Conservation (phyloP, 176 grass and related monocot species). For the Canna indica region DNA sequence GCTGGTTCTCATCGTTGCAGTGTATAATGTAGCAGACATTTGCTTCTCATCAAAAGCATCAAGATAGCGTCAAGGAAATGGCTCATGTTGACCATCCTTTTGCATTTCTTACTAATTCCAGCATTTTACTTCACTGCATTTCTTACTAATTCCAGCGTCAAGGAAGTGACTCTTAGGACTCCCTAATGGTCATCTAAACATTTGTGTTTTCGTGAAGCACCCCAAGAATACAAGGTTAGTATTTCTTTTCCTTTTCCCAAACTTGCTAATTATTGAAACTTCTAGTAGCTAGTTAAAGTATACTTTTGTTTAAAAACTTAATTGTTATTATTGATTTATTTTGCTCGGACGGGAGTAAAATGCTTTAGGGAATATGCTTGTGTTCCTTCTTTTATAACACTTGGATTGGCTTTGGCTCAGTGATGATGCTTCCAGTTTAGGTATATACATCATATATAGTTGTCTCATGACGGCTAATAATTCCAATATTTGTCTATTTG, state of each 20-base stretch:
- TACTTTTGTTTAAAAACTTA: slow-evolving; percentile 3
- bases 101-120: slow-evolving; percentile 43
- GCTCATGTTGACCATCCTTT: slow-evolving; percentile 18
- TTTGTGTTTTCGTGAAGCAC: slow-evolving; percentile 50
- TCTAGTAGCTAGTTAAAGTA: neutral
- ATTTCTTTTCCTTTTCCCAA: neutral
- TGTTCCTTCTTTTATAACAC: no score
- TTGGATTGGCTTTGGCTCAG: no score
- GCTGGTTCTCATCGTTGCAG: slow-evolving; percentile 44
- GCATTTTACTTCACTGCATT: slow-evolving; percentile 59
- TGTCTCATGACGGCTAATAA: no score
- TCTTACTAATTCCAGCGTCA: no score
- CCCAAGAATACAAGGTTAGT: slow-evolving; percentile 48
- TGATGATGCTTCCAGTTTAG: no score
- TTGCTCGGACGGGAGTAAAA: no score
- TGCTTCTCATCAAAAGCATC: slow-evolving; percentile 36
- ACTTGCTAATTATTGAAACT: neutral
- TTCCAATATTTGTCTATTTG: no score
- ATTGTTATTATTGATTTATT: neutral
- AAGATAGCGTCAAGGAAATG: slow-evolving; percentile 58
- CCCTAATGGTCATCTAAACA: slow-evolving; percentile 46
- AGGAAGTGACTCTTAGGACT: slow-evolving; percentile 35
- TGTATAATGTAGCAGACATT: slow-evolving; percentile 46
- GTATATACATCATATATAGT: no score
- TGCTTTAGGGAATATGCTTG: no score